Evolutionary conservation across 305 asterid genomes (phyloP), one percentile per base, ranked within the genome.

Genomic region (Fraxinus sp.): DNA sequence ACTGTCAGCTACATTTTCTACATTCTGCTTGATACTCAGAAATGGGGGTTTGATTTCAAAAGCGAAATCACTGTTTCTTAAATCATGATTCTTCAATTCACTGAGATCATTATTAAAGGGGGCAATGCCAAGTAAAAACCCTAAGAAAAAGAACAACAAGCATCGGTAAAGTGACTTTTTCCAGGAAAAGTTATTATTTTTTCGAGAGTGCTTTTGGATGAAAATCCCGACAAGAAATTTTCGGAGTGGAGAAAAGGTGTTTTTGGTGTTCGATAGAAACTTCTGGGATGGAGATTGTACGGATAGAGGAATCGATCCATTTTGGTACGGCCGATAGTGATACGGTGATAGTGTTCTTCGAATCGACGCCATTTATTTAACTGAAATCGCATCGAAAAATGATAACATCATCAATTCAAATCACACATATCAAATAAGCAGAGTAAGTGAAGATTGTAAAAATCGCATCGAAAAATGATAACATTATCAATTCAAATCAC

Each of bases 61-160:
- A 6, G 91, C 73, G 83, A 87, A 87, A 83, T 92, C 92, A 35
- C 71, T 71, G 20, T 49, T 87, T 35, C 84, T 85, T 78, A 85
- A 82, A 86, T 90, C 94, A 20, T 72, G 72, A 20, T 74, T 76
- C 90, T 73, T 83, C 43, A 88, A 55, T 78, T 85, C 91, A 78
- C 9, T 78, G 52, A 88, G 89, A 75, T 91, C 89, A 73, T 73
- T 89, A 30, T 81, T 90, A 85, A 92, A 91, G 13, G 96, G 95
- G 5, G 94, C 91, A 92, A 93, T 87, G 75, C 98, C 99, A 74
- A 96, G 87, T n/a, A 96, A 81, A 87, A 96, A 90, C 87, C 99
- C 99, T 77, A 96, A 74, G 77, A 89, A 85, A 77, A 96, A 94
- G 85, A 91, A 91, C 35, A 94, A 37, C 79, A 92, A 82, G 87